Conservation (phyloP, 208 protist genomes). For the Phytomonas sp. region DNA sequence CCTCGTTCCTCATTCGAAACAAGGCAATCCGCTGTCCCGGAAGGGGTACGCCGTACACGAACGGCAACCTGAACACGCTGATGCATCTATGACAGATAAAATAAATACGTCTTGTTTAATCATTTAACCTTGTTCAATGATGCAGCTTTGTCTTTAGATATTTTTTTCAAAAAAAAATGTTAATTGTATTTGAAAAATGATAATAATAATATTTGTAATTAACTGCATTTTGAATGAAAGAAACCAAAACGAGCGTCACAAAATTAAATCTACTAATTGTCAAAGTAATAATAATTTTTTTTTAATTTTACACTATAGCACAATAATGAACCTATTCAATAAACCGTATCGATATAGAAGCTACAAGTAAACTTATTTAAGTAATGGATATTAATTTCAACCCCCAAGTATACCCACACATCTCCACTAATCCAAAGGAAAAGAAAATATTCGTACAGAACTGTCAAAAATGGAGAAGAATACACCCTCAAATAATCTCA, state of each 20-base stretch:
- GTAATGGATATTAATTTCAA: neutral
- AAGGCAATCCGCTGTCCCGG: slow-evolving; percentile 21
- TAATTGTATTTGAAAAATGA: neutral
- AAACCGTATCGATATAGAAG: neutral
- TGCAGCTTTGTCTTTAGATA: neutral
- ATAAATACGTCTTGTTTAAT: neutral
- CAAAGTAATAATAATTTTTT: neutral
- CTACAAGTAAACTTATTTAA: neutral
- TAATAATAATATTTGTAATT: neutral
- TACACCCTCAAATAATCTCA: neutral
- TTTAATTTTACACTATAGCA: neutral
- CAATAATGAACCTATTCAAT: neutral
- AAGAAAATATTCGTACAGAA: neutral
- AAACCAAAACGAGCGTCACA: neutral
- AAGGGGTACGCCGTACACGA: slow-evolving; percentile 23
- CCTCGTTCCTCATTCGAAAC: slow-evolving; percentile 14
- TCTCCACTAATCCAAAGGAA: neutral
- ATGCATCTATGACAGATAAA: slow-evolving; percentile 8
- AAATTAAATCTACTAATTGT: neutral
- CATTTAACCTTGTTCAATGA: neutral
- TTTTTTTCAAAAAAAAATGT: neutral
- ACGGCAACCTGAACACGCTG: slow-evolving; percentile 64
- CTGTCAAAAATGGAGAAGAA: neutral
- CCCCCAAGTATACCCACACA: neutral
- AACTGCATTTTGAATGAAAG: neutral